Evolutionary conservation across 805 yeast genomes (phyloP).

Genomic region (Yarrowia sp.): DNA sequence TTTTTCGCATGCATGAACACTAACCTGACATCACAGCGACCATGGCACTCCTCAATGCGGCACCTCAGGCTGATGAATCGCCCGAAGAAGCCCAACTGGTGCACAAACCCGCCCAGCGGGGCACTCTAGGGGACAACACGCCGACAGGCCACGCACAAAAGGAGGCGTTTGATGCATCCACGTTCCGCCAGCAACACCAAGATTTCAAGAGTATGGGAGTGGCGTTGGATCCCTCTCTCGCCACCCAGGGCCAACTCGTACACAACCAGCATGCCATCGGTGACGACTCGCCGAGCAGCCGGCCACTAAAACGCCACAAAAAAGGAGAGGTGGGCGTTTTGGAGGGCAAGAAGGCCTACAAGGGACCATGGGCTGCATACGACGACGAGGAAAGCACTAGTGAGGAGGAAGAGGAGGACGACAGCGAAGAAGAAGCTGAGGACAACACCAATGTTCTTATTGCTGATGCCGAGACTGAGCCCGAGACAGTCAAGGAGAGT

Average conservation of each 20-base stretch:
- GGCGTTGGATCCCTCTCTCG: conserved; percentile 35
- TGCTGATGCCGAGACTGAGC: not conserved
- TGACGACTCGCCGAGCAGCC: not conserved
- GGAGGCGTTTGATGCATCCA: conserved; percentile 42
- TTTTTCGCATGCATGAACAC: not conserved
- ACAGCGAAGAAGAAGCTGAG: conserved; percentile 4
- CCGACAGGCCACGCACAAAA: conserved; percentile 37
- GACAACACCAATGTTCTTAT: not conserved
- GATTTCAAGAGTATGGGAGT: conserved; percentile 39
- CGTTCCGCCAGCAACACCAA: conserved; percentile 45
- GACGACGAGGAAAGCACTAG: conserved; percentile 30
- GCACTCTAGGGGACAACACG: conserved; percentile 10
- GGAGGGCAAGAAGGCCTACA: conserved; percentile 46
- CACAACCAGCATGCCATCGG: not conserved
- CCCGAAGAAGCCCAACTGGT: conserved; percentile 18
- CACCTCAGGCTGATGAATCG: conserved; percentile 2
- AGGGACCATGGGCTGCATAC: conserved; percentile 66
- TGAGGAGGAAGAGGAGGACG: not conserved
- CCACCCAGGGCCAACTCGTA: conserved; percentile 7
- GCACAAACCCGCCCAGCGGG: conserved; percentile 1
- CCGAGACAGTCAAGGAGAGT: not conserved
- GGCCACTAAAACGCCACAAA: conserved; percentile 35
- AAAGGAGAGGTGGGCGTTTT: conserved; percentile 43
- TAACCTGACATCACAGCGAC: not conserved
- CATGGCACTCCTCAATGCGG: conserved; percentile 23